phyloP scores from a whole-genome alignment of 1,284 basidiomycete species.

The Termitomyces sp. region DNA sequence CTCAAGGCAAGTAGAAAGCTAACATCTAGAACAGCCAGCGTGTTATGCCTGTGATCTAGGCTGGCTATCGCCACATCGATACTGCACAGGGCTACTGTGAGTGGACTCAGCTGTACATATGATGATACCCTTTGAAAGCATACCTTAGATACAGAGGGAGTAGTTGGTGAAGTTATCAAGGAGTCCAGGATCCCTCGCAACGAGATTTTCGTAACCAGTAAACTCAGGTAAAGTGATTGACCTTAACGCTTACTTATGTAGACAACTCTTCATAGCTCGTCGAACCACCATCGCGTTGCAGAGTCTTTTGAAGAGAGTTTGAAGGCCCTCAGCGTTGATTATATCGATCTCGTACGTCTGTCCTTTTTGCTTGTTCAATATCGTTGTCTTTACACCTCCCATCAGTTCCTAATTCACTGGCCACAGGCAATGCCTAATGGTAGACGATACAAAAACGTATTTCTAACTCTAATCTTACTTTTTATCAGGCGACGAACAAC shows the following conservation, averaged over 20 bases:
- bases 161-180: slow-evolving; percentile 44
- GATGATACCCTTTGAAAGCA: neutral
- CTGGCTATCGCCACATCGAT: slow-evolving; percentile 32
- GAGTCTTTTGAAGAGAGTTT: slow-evolving; percentile 52
- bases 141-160: slow-evolving; percentile 34
- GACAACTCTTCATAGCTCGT: neutral
- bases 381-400: slow-evolving; percentile 13
- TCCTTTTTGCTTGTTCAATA: neutral
- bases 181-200: slow-evolving; percentile 41
- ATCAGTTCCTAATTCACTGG: slow-evolving; percentile 63
- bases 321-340: slow-evolving; percentile 48
- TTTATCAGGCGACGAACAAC: neutral
- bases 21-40: neutral
- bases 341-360: slow-evolving; percentile 50
- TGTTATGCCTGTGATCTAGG: slow-evolving; percentile 14
- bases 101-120: neutral
- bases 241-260: neutral
- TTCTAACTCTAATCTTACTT: neutral
- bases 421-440: slow-evolving; percentile 27
- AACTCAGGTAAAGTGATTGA: slow-evolving; percentile 27
- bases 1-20: slow-evolving; percentile 17
- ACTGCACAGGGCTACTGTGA: slow-evolving; percentile 29
- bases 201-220: slow-evolving; percentile 48
- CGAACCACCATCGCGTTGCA: slow-evolving; percentile 36
- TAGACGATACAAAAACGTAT: slow-evolving; percentile 16